Base-by-base conservation (phyloP, 2,329 filamentous ascomycete species). In the Claviceps spartinae region DNA sequence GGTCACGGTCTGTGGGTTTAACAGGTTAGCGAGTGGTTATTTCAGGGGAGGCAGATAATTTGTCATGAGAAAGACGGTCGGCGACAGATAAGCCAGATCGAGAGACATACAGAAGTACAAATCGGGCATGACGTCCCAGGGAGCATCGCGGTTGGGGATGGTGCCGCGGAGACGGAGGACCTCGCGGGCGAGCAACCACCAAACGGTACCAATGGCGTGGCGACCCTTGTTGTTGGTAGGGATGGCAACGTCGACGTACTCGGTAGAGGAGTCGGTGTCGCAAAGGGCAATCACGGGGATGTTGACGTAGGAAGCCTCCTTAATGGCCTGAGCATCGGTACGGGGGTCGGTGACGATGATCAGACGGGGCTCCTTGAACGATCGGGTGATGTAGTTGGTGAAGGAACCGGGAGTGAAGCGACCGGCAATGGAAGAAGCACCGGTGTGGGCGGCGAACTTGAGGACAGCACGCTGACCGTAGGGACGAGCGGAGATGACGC, bases 371-470 rank as follows among this genome's bases (percentile, higher is more conserved):
- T 98, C 93, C 85, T 96, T 96, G 89, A 98, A 98, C 61, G 93
- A 97, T 70, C 93, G 91, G 75, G 94, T 98, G 86, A 98, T 98
- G 86, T 98, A 98, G 85, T 98, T 98, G 82, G 93, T 98, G 86
- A 98, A 98, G 76, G 91, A 95, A 87, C 93, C 93, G 72, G 93
- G 93, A 71, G 93, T 98, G 86, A 98, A 98, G 73, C 93, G 93
- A 79, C 93, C 93, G 68, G 93, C 94, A 69, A 98, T 98, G 74
- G 93, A 87, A 68, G 89, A 87, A 68, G 94, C 90, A 72, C 93
- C 93, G 63, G 93, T 98, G 86, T 98, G 93, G 61, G 89, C 79
- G 68, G 93, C 93, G 79, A 98, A 98, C 86, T 98, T 98, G 73
- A 98, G 87, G 70, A 98, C 94, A 66, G 93, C 91, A 78, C 93